Percentiles rank a stretch among this genome's conserved stretches.
Conservation (phyloP, 345 rosid species). For the Camelina neglecta region DNA sequence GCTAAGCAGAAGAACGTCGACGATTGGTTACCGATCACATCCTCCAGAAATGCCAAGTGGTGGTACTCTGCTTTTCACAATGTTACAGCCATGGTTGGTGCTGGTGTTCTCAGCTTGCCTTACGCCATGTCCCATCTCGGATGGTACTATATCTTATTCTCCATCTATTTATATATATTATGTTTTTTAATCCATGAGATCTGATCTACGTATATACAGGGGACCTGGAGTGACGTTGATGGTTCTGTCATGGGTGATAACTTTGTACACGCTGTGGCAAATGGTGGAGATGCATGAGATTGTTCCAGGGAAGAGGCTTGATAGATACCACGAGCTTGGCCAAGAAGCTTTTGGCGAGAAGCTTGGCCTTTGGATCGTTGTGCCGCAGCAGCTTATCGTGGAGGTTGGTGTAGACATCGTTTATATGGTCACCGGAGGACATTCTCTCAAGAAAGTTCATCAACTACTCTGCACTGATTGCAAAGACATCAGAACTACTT, state of each 20-base stretch:
- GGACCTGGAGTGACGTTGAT: slow-evolving; percentile 61
- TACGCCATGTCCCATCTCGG: slow-evolving; percentile 73
- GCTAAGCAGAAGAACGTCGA: slow-evolving; percentile 47
- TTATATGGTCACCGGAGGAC: slow-evolving; percentile 69
- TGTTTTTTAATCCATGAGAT: background rate
- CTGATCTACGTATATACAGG: slow-evolving; percentile 40
- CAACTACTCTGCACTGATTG: slow-evolving; percentile 47
- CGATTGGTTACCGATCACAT: slow-evolving; percentile 71
- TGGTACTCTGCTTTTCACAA: slow-evolving; percentile 73
- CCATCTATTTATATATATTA: too few relatives aligned
- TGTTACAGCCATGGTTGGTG: slow-evolving; percentile 83
- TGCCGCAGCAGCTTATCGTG: slow-evolving; percentile 69
- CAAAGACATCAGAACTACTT: slow-evolving; percentile 56
- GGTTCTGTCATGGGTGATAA: slow-evolving; percentile 74
- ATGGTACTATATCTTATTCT: slow-evolving; percentile 41
- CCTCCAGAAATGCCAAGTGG: slow-evolving; percentile 66
- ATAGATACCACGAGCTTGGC: slow-evolving; percentile 74
- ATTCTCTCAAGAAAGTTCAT: slow-evolving; percentile 63
- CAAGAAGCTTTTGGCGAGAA: slow-evolving; percentile 74
- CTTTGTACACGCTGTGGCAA: slow-evolving; percentile 76
- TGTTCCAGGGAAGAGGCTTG: slow-evolving; percentile 70
- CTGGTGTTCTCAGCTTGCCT: slow-evolving; percentile 71
- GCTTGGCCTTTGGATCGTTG: slow-evolving; percentile 73
- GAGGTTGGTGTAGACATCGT: slow-evolving; percentile 69
- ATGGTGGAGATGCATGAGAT: slow-evolving; percentile 93